phyloP scores from a whole-genome alignment of 345 rosid species.

The Citrus inodora region DNA sequence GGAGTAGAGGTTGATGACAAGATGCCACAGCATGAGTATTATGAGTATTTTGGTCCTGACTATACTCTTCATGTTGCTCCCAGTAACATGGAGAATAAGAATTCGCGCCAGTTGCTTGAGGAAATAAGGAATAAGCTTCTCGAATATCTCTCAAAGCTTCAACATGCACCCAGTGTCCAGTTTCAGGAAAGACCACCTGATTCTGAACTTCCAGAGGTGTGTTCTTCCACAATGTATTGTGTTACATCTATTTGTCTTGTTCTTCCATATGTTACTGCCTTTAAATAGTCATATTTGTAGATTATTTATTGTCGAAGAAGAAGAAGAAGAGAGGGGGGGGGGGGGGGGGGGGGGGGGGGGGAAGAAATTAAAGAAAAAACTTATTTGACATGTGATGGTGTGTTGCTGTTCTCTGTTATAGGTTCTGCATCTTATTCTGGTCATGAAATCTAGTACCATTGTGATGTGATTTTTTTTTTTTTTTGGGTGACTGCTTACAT shows the following conservation, averaged over 20 bases:
- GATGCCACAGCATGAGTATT: conserved; percentile 68
- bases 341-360: no score
- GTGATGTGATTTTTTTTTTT: not conserved
- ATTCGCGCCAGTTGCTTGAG: conserved; percentile 67
- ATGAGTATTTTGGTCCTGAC: conserved; percentile 65
- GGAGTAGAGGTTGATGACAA: conserved; percentile 65
- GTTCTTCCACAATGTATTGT: conserved; percentile 6
- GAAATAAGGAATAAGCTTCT: conserved; percentile 81
- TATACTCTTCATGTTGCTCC: conserved; percentile 69
- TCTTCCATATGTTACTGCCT: not conserved
- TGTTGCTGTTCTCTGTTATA: not conserved
- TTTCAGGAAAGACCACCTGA: conserved; percentile 91
- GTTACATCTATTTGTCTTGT: not conserved
- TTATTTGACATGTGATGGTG: not conserved
- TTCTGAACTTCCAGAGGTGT: conserved; percentile 72
- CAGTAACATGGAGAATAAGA: conserved; percentile 68
- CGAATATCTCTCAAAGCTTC: conserved; percentile 83
- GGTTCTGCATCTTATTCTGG: not conserved
- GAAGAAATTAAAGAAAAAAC: not conserved
- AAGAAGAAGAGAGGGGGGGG: no score
- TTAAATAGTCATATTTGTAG: not conserved
- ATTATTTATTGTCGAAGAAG: not conserved
- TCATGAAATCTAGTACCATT: not conserved
- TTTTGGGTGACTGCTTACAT: not conserved
- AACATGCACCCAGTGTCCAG: conserved; percentile 96